Evolutionary conservation across 116 monocot genomes (phyloP).

Genomic region (Cymodocea nodosa): DNA sequence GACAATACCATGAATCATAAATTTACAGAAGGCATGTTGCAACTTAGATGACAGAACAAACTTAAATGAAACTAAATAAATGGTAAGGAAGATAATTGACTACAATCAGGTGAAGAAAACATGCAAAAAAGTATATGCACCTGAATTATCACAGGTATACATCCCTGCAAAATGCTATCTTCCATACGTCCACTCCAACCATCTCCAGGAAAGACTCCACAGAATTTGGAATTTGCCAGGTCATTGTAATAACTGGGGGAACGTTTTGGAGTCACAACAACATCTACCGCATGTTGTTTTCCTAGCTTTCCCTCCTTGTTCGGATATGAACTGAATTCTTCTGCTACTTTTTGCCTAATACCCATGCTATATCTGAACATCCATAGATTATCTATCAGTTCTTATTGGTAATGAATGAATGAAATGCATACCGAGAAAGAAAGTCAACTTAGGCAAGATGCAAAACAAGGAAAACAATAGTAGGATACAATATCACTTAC

Average conservation of each 20-base stretch:
- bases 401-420: no score
- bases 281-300: slow-evolving; percentile 48
- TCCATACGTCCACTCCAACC: slow-evolving; percentile 98
- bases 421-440: not conserved
- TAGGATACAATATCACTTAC: slow-evolving; percentile 21
- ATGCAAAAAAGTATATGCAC: slow-evolving; percentile 11
- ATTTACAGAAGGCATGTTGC: not conserved
- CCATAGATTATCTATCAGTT: not conserved
- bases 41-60: not conserved
- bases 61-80: not conserved
- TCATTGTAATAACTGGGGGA: slow-evolving; percentile 47
- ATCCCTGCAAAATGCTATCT: slow-evolving; percentile 81
- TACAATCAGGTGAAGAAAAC: not conserved
- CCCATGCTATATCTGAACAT: slow-evolving; percentile 81
- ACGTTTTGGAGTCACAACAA: slow-evolving; percentile 49
- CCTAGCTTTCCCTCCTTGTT: slow-evolving; percentile 74
- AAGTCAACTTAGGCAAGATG: not conserved
- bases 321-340: slow-evolving; percentile 77
- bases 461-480: not conserved
- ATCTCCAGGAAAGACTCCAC: slow-evolving; percentile 92
- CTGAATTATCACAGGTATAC: slow-evolving; percentile 96
- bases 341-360: slow-evolving; percentile 67
- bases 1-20: not conserved
- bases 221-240: slow-evolving; percentile 63
- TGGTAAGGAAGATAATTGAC: not conserved